Evolutionary conservation across 768 basidiomycete species (phyloP).

Genomic region (Tricholoma matsutake): DNA sequence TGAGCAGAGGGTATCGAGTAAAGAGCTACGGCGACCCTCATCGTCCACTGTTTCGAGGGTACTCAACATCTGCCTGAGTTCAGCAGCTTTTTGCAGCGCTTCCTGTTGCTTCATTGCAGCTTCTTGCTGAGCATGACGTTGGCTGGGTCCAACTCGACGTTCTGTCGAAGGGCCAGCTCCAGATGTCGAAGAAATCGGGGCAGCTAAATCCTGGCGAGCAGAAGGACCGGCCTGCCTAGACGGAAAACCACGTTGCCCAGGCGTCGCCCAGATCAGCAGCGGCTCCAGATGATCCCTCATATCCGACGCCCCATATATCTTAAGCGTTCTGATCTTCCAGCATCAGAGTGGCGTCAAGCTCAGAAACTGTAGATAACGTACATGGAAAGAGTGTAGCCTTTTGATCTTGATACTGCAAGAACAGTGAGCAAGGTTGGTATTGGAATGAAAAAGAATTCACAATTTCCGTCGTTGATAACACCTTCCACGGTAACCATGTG

Average conservation of each 20-base stretch:
- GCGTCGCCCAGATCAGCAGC: constrained; percentile 71
- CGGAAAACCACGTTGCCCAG: constrained; percentile 57
- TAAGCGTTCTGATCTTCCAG: constrained; percentile 50
- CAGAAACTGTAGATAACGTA: constrained; percentile 28
- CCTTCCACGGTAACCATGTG: constrained; percentile 70
- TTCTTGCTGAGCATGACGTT: constrained; percentile 39
- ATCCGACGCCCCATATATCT: constrained; percentile 67
- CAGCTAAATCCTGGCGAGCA: constrained; percentile 12
- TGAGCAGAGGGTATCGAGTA: constrained; percentile 68
- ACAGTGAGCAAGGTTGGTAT: constrained; percentile 4
- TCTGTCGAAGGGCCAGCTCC: constrained; percentile 17
- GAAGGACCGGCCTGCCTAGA: constrained; percentile 17
- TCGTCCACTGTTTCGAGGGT: constrained; percentile 76
- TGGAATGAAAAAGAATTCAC: constrained; percentile 32
- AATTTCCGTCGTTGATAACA: constrained; percentile 61
- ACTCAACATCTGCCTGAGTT: constrained; percentile 62
- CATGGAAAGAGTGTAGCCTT: constrained; percentile 59
- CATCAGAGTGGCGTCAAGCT: neutral
- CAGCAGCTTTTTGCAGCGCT: constrained; percentile 56
- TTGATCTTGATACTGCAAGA: constrained; percentile 37
- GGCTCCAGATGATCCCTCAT: constrained; percentile 62
- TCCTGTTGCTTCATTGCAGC: constrained; percentile 45
- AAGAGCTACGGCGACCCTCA: constrained; percentile 64
- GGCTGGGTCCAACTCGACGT: constrained; percentile 13
- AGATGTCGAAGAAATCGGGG: constrained; percentile 11